Percentiles rank a stretch among this genome's conserved stretches.
These are phyloP conservation scores for Chrysoporthe austroafricana DNA, from an alignment of 2,329 filamentous ascomycete species.

Conservation along the genomic window DNA sequence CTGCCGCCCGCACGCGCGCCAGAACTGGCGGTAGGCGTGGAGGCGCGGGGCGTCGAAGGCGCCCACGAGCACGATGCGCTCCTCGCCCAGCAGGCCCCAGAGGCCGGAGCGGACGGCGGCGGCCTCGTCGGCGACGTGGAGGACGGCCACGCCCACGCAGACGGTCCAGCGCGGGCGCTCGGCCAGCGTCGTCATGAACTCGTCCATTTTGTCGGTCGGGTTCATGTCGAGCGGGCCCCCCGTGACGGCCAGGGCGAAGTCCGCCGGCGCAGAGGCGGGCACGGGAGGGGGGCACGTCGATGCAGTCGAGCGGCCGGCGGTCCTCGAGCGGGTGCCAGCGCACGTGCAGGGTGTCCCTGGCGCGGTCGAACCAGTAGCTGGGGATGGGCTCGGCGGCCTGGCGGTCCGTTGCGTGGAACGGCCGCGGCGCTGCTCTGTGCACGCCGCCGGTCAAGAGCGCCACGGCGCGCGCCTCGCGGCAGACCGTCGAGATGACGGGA, in stretches of 20 bases:
- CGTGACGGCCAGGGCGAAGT: not conserved
- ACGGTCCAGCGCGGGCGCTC: not conserved
- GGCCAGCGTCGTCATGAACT: not conserved
- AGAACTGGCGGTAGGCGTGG: not conserved
- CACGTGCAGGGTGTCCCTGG: not conserved
- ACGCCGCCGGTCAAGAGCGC: constrained; percentile 1
- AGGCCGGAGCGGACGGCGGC: constrained; percentile 4
- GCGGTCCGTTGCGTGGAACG: no score
- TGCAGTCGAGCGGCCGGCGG: not conserved
- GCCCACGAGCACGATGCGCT: constrained; percentile 15
- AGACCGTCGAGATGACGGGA: constrained; percentile 14
- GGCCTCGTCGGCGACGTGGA: constrained; percentile 3
- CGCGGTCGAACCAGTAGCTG: not conserved
- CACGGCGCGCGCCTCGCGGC: constrained; percentile 10
- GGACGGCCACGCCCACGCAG: not conserved
- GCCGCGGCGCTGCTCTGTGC: no score
- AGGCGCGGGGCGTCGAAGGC: constrained; percentile 4
- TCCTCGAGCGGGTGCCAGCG: not conserved
- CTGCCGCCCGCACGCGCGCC: not conserved
- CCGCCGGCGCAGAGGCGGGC: no score
- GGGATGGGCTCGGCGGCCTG: not conserved
- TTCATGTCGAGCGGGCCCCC: not conserved
- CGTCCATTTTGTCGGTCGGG: no score
- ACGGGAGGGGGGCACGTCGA: no score
- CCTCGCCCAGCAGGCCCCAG: constrained; percentile 15